phyloP scores from a whole-genome alignment of 768 basidiomycete genomes.

The Fibroporia radiculosa region DNA sequence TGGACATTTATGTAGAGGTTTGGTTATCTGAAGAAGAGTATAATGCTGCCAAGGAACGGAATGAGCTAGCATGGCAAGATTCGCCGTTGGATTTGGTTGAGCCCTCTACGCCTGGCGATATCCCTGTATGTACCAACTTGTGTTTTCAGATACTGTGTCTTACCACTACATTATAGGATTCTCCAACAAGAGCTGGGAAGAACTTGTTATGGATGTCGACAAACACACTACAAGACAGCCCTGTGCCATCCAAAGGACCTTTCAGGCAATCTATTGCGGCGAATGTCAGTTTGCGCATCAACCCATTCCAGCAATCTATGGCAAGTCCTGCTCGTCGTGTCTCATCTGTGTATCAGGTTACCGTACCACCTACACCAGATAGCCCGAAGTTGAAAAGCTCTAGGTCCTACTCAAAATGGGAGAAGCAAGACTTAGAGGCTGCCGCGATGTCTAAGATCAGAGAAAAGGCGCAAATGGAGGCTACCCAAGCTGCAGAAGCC shows the following conservation, averaged over 20 bases:
- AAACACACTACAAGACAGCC: slow-evolving; percentile 27
- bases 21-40: slow-evolving; percentile 78
- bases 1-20: slow-evolving; percentile 69
- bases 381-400: slow-evolving; percentile 43
- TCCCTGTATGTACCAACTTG: slow-evolving; percentile 14
- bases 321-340: slow-evolving; percentile 28
- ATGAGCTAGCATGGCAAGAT: slow-evolving; percentile 66
- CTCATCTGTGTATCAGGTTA: slow-evolving; percentile 26
- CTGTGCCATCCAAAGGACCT: slow-evolving; percentile 25
- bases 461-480: slow-evolving; percentile 35
- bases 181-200: slow-evolving; percentile 45
- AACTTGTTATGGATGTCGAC: slow-evolving; percentile 63
- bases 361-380: slow-evolving; percentile 18
- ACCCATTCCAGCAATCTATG: slow-evolving; percentile 36
- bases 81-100: slow-evolving; percentile 31
- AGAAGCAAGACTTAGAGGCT: slow-evolving; percentile 80
- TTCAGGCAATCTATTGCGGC: slow-evolving; percentile 42
- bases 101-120: slow-evolving; percentile 34
- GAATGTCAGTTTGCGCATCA: slow-evolving; percentile 36
- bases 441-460: slow-evolving; percentile 69
- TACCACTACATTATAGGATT: slow-evolving; percentile 16
- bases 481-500: slow-evolving; percentile 5
- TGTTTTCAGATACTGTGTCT: not conserved
- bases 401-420: slow-evolving; percentile 68
- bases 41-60: slow-evolving; percentile 50